phyloP scores from a whole-genome alignment of 2,329 filamentous ascomycete genomes.

The Aspergillus texensis region DNA sequence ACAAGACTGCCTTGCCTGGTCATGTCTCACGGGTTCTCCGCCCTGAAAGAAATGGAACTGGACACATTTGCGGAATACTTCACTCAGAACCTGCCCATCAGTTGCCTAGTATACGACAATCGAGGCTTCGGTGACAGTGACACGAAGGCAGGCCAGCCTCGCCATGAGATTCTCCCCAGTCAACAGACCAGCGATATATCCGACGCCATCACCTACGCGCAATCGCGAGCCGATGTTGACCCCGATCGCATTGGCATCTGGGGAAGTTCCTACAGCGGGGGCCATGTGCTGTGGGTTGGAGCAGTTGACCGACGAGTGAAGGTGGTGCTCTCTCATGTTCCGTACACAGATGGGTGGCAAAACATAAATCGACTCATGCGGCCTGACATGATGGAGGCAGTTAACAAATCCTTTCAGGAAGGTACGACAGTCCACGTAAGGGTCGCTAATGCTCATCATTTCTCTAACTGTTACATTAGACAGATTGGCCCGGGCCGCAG shows the following conservation, averaged over 20 bases:
- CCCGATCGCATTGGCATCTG: conserved; percentile 39
- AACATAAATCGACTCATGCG: too few relatives aligned
- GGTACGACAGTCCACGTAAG: not conserved
- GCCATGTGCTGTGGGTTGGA: conserved; percentile 42
- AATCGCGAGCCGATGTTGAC: conserved; percentile 34
- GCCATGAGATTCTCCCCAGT: not conserved
- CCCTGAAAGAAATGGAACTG: not conserved
- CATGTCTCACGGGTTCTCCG: not conserved
- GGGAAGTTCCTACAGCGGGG: conserved; percentile 43
- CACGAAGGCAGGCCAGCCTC: conserved; percentile 14
- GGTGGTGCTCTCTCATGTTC: not conserved
- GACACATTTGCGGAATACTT: not conserved
- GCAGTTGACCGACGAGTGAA: conserved; percentile 43
- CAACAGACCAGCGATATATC: conserved; percentile 18
- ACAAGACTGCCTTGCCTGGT: not conserved
- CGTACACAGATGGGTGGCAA: too few relatives aligned
- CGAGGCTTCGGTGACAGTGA: conserved; percentile 25
- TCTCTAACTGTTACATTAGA: too few relatives aligned
- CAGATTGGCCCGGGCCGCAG: not conserved
- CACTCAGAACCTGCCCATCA: not conserved
- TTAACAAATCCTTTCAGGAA: not conserved
- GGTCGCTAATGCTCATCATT: too few relatives aligned
- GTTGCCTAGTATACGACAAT: not conserved
- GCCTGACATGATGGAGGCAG: too few relatives aligned
- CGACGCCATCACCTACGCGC: conserved; percentile 44